phyloP scores from a whole-genome alignment of 805 yeast genomes.

The Pichia cephalocereana region DNA sequence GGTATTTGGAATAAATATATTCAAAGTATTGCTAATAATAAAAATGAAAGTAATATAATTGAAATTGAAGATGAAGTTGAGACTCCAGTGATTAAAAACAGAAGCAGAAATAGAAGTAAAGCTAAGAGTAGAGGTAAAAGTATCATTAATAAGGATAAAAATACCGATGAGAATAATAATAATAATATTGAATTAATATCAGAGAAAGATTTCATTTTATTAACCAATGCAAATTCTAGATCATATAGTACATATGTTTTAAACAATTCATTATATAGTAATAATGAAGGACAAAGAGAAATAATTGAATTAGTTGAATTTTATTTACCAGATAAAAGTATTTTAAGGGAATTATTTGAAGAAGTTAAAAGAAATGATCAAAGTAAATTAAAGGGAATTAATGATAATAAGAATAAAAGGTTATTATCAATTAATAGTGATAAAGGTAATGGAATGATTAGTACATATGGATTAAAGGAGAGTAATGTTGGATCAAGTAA shows the following conservation, averaged over 20 bases:
- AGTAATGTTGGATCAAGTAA: background rate
- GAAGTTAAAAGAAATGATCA: conserved; percentile 7
- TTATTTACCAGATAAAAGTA: conserved; percentile 9
- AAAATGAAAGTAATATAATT: background rate
- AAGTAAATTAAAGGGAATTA: background rate
- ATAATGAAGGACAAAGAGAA: conserved; percentile 15
- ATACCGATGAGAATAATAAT: no score
- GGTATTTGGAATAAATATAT: conserved; percentile 6
- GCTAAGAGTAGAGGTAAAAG: background rate
- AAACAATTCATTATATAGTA: conserved; percentile 14
- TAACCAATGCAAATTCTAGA: conserved; percentile 22
- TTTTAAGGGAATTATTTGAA: conserved; percentile 5
- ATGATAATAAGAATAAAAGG: background rate
- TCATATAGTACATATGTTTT: conserved; percentile 17
- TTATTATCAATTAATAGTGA: background rate
- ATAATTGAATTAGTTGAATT: conserved; percentile 11
- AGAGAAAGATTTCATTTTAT: conserved; percentile 23
- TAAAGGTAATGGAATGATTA: conserved; percentile 3
- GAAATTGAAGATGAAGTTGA: no score
- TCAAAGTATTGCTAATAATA: background rate
- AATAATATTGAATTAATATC: background rate
- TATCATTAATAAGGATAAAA: background rate
- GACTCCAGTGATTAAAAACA: no score
- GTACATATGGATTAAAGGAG: conserved; percentile 7
- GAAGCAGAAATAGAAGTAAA: no score